phyloP scores from a whole-genome alignment of 140 eudicot species.

The Flaveria floridana region DNA sequence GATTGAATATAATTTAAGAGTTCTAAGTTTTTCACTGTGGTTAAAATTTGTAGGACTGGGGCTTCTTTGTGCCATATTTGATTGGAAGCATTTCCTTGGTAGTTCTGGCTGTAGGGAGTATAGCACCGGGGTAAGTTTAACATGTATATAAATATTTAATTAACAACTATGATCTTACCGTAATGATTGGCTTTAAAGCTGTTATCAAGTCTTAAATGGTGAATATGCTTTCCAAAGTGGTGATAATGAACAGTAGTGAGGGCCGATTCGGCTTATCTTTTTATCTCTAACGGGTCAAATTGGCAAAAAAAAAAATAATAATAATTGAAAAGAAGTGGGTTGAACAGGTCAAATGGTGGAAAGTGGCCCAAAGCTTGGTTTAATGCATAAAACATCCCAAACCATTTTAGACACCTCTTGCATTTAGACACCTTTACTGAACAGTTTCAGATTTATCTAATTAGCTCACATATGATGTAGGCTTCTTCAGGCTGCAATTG shows the following conservation, averaged over 20 bases:
- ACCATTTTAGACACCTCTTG: background rate
- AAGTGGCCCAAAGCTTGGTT: background rate
- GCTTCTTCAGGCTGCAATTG: conserved; percentile 97
- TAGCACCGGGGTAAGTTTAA: conserved; percentile 79
- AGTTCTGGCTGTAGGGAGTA: conserved; percentile 94
- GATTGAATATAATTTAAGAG: background rate
- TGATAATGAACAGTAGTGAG: conserved; percentile 2
- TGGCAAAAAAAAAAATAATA: background rate
- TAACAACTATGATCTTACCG: background rate
- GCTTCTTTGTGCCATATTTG: conserved; percentile 93
- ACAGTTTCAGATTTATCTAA: conserved; percentile 11
- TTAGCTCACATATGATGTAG: conserved; percentile 43
- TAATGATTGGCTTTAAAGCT: background rate
- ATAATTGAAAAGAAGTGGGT: background rate
- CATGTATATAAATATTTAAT: background rate
- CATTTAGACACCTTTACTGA: conserved; percentile 6
- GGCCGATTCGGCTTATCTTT: background rate
- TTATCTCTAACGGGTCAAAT: background rate
- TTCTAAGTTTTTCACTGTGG: conserved; percentile 11
- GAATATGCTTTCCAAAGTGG: background rate
- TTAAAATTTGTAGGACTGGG: conserved; percentile 76
- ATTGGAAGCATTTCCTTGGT: conserved; percentile 91
- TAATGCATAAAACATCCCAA: background rate
- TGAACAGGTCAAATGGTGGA: conserved; percentile 7
- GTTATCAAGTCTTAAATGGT: conserved; percentile 16